These are phyloP conservation scores for Acer negundo DNA, from an alignment of 345 rosid genomes.

Conservation along the genomic window DNA sequence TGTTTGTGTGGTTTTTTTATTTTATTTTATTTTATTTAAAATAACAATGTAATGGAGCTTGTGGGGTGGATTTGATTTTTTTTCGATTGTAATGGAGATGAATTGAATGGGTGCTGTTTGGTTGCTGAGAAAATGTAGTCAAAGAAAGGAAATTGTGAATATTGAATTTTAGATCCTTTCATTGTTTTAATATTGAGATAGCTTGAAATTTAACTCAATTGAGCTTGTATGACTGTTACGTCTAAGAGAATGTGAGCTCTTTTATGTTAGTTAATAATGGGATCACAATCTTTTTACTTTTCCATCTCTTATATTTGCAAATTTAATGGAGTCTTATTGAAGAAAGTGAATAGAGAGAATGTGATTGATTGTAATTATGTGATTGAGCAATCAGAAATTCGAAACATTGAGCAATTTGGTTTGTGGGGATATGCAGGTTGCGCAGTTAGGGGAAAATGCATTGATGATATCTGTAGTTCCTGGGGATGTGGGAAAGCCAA, in stretches of 20 bases:
- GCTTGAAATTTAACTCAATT: constrained; percentile 4
- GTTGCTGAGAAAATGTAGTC: constrained; percentile 29
- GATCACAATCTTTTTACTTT: not conserved
- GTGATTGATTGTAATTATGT: constrained; percentile 13
- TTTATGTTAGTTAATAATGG: not conserved
- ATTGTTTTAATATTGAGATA: not conserved
- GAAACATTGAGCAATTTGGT: constrained; percentile 14
- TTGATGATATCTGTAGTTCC: constrained; percentile 76
- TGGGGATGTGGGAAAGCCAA: constrained; percentile 77
- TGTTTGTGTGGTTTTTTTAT: constrained; percentile 8
- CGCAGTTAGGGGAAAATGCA: constrained; percentile 51
- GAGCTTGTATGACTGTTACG: not conserved
- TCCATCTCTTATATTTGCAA: not conserved
- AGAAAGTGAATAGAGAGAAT: constrained; percentile 4
- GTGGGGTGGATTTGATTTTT: not conserved
- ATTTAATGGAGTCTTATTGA: not conserved
- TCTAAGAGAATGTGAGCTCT: not conserved
- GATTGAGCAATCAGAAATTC: not conserved
- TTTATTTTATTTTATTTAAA: not conserved
- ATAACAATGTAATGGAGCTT: not conserved
- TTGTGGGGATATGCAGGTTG: constrained; percentile 41
- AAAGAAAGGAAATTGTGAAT: constrained; percentile 2
- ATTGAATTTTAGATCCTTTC: constrained; percentile 4
- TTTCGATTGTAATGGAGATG: not conserved
- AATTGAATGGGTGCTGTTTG: constrained; percentile 24